Evolutionary conservation across 495 filamentous ascomycete genomes (phyloP), one percentile per base, ranked within the genome.

Genomic region (Oleoguttula mirabilis): DNA sequence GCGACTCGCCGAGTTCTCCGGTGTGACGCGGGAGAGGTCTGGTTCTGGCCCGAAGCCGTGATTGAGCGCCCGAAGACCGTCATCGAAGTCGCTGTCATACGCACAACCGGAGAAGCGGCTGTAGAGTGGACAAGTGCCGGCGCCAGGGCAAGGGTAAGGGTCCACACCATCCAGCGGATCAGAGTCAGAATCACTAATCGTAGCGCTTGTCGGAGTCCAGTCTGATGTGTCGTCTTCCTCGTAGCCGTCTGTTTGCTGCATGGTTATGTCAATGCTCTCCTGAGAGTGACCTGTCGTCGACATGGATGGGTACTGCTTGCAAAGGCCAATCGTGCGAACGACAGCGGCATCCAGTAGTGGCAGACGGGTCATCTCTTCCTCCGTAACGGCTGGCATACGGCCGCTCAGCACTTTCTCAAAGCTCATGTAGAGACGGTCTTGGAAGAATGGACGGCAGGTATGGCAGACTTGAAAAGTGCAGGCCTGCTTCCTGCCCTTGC

Each of bases 341-440:
- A 53, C 43, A 10, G 44, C 19, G 20, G 45, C 39, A 28, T 56
- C 32, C 3, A 39, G 30, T 4, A 52, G 27, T 4, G 59, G 60
- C 15, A 64, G 52, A 10, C 19, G 21, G 14, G 19, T 23, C 6
- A 48, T 40, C 15, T 65, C 56, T 11, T 39, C 21, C 2, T 35
- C 21, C 2, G 61, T 60, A 0, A 62, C 4, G 1, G 58, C 54
- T 19, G 42, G 30, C 12, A 48, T 10, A 20, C 48, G 36, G 23
- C 40, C 42, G 31, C 32, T 32, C 30, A 62, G 40, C 27, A 58
- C 54, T 16, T 48, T 36, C 4, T 57, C 51, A 41, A 65, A 60
- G 17, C 60, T 63, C n/a, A 50, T 45, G 37, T 49, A 59, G 32
- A 55, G 39, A 14, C 61, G 61, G 34, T 65, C 60, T n/a, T 40